A percentile compares a stretch with the other conserved stretches of the same genome.
phyloP scores from a whole-genome alignment of 192 early-diverging fungal species.

The Backusella tuberculispora region DNA sequence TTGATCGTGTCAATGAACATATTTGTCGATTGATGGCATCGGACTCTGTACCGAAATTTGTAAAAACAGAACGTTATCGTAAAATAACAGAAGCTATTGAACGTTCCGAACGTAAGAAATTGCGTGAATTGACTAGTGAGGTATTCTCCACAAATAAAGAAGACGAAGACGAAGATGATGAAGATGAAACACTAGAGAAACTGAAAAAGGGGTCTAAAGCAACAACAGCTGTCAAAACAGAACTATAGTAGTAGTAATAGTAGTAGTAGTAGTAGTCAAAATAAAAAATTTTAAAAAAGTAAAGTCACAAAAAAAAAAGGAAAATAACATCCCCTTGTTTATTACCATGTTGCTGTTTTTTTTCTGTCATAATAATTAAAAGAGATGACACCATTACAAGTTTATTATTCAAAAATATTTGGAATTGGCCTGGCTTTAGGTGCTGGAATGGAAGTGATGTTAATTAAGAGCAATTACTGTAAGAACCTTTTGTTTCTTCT shows the following conservation, averaged over 20 bases:
- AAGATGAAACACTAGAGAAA: too few relatives aligned
- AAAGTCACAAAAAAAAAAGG: slow-evolving; percentile 14
- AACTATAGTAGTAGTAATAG: background rate
- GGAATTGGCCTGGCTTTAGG: slow-evolving; percentile 27
- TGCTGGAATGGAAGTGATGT: slow-evolving; percentile 30
- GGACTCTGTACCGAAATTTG: slow-evolving; percentile 79
- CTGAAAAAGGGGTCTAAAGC: background rate
- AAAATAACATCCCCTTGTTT: background rate
- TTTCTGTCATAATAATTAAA: background rate
- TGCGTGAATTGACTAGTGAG: slow-evolving; percentile 2
- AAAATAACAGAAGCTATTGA: slow-evolving; percentile 18
- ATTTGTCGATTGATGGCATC: slow-evolving; percentile 75
- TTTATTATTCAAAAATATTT: slow-evolving; percentile 34
- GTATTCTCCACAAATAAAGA: background rate
- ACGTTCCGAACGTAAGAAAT: slow-evolving; percentile 14
- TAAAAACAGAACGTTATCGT: slow-evolving; percentile 48
- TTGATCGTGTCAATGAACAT: slow-evolving; percentile 66
- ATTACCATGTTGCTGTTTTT: background rate
- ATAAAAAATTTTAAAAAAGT: background rate
- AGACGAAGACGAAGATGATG: background rate
- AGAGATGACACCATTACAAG: slow-evolving; percentile 16
- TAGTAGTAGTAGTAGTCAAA: background rate
- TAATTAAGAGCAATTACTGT: slow-evolving; percentile 38
- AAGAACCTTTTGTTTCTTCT: background rate
- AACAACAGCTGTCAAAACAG: background rate